These are phyloP conservation scores for Isatis tinctoria DNA, from an alignment of 345 rosid species.

Conservation along the genomic window DNA sequence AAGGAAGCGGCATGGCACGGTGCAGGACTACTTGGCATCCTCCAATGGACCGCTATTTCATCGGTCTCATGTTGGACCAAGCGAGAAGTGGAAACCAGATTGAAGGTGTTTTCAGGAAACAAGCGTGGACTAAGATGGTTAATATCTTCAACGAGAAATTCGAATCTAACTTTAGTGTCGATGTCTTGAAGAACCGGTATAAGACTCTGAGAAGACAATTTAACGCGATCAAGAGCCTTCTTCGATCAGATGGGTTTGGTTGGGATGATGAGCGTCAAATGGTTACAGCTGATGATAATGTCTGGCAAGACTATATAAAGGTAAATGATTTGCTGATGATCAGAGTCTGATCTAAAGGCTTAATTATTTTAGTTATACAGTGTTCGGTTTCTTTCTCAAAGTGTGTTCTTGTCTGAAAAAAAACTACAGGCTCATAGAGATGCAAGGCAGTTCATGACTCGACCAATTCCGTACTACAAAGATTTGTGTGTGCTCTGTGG, in stretches of 20 bases:
- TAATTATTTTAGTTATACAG: neutral
- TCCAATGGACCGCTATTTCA: constrained; percentile 79
- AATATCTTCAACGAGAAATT: constrained; percentile 64
- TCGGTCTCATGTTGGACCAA: constrained; percentile 77
- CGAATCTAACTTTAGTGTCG: constrained; percentile 55
- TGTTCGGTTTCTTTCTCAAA: neutral
- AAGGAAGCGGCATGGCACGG: constrained; percentile 35
- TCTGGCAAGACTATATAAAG: constrained; percentile 89
- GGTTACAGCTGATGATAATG: constrained; percentile 79
- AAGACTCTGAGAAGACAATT: constrained; percentile 74
- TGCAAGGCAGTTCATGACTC: constrained; percentile 72
- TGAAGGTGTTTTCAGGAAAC: constrained; percentile 72
- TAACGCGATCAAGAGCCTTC: constrained; percentile 62
- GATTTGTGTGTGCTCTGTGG: constrained; percentile 63
- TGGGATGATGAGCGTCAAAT: constrained; percentile 87
- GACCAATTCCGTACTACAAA: constrained; percentile 71
- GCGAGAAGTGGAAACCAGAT: constrained; percentile 64
- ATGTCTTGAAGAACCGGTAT: constrained; percentile 76
- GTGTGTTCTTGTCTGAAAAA: constrained; percentile 5
- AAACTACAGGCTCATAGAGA: constrained; percentile 59
- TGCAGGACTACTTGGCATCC: constrained; percentile 78
- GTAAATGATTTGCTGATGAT: constrained; percentile 21
- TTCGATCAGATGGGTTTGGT: constrained; percentile 61
- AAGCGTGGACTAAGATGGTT: constrained; percentile 81
- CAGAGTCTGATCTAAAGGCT: neutral